These are phyloP conservation scores for Phytophthora uliginosa DNA, from an alignment of 352 stramenopile genomes.

Conservation along the genomic window DNA sequence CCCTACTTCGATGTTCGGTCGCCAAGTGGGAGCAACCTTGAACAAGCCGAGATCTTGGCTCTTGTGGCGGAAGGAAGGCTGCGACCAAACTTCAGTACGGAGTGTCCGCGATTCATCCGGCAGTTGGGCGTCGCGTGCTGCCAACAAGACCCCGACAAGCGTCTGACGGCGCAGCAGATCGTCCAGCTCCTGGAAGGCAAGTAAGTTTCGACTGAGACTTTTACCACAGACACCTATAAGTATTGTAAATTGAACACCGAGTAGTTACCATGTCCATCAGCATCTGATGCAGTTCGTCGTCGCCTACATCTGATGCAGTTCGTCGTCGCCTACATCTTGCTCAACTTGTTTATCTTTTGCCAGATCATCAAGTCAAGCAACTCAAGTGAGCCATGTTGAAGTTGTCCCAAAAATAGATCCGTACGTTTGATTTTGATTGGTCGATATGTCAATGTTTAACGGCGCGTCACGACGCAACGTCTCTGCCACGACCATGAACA, in stretches of 20 bases:
- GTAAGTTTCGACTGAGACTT: not conserved
- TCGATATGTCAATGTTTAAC: not conserved
- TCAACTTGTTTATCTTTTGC: too few relatives aligned
- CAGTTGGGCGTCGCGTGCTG: constrained; percentile 49
- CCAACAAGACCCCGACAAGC: constrained; percentile 44
- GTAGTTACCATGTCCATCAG: too few relatives aligned
- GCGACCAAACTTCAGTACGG: constrained; percentile 49
- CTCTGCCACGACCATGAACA: not conserved
- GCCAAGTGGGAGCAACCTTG: constrained; percentile 9
- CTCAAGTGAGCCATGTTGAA: not conserved
- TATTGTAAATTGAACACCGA: too few relatives aligned
- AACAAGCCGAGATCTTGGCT: constrained; percentile 5
- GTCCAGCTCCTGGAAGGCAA: constrained; percentile 51
- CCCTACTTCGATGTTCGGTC: constrained; percentile 26
- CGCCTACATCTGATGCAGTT: too few relatives aligned
- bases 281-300: too few relatives aligned
- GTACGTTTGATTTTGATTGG: not conserved
- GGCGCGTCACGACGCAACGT: not conserved
- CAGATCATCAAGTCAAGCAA: too few relatives aligned
- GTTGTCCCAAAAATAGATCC: not conserved
- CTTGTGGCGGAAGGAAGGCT: constrained; percentile 33
- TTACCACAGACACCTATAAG: too few relatives aligned
- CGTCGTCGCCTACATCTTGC: too few relatives aligned
- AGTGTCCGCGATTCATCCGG: constrained; percentile 53
- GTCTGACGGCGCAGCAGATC: constrained; percentile 46